phyloP scores from a whole-genome alignment of 805 yeast species.

The Saturnispora bothae region DNA sequence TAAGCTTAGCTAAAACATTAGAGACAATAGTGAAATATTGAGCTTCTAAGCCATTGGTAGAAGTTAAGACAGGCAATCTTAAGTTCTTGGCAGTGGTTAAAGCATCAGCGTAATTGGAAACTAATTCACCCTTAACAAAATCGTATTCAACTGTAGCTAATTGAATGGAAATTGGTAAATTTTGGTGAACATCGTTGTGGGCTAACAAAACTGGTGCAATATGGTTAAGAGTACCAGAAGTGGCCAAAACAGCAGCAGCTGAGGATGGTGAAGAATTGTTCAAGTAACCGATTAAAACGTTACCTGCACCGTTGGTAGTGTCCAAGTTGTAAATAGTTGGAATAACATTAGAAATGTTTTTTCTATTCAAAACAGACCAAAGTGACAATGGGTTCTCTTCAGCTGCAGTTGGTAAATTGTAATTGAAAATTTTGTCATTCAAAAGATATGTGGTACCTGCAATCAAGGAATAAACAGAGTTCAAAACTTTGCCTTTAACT shows the following conservation, averaged over 20 bases:
- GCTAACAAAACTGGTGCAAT: slow-evolving; percentile 52
- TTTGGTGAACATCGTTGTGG: slow-evolving; percentile 22
- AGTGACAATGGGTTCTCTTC: slow-evolving; percentile 46
- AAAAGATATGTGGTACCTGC: slow-evolving; percentile 44
- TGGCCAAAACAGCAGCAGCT: slow-evolving; percentile 47
- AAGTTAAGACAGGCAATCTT: slow-evolving; percentile 59
- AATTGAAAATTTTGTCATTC: slow-evolving; percentile 51
- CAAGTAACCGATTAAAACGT: slow-evolving; percentile 65
- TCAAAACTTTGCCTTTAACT: slow-evolving; percentile 38
- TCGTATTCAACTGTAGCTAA: slow-evolving; percentile 73
- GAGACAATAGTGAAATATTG: slow-evolving; percentile 60
- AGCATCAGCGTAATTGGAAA: slow-evolving; percentile 54
- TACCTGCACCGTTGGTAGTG: slow-evolving; percentile 77
- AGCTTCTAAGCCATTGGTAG: slow-evolving; percentile 50
- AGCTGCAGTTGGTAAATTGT: slow-evolving; percentile 22
- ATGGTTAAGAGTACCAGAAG: slow-evolving; percentile 56
- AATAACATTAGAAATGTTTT: slow-evolving; percentile 43
- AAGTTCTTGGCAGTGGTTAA: slow-evolving; percentile 52
- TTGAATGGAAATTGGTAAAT: slow-evolving; percentile 55
- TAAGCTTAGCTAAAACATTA: slow-evolving; percentile 52
- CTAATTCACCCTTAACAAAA: slow-evolving; percentile 37
- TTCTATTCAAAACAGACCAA: slow-evolving; percentile 47
- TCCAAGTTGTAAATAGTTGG: slow-evolving; percentile 57
- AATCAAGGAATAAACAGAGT: slow-evolving; percentile 45
- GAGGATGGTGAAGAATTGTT: slow-evolving; percentile 18